Evolutionary conservation across 2,329 filamentous ascomycete species (phyloP).

Genomic region (Penicillium griseofulvum): DNA sequence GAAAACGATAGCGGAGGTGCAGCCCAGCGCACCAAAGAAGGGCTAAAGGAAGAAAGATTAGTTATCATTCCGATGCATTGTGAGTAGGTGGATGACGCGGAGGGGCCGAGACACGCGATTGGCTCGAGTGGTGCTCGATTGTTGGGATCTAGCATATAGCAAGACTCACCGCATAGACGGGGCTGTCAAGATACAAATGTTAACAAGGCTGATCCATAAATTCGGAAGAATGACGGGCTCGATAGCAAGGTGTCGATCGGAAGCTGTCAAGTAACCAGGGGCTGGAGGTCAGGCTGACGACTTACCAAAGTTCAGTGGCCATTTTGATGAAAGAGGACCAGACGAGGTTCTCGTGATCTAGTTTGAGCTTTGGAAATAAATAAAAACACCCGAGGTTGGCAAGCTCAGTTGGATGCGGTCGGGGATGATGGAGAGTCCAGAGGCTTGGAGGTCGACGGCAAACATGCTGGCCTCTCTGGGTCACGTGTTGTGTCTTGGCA

Average conservation of each 20-base stretch:
- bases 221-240: neutral
- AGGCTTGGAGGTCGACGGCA: constrained; percentile 34
- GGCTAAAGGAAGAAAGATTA: constrained; percentile 51
- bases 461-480: constrained; percentile 35
- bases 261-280: constrained; percentile 33
- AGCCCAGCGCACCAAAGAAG: constrained; percentile 98
- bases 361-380: constrained; percentile 17
- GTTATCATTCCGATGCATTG: constrained; percentile 5
- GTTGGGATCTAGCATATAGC: constrained; percentile 12
- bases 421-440: constrained; percentile 28
- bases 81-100: constrained; percentile 2
- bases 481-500: constrained; percentile 36
- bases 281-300: constrained; percentile 42
- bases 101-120: constrained; percentile 10
- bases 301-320: constrained; percentile 80
- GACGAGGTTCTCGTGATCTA: constrained; percentile 13
- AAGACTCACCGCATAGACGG: constrained; percentile 95
- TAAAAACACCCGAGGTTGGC: constrained; percentile 15
- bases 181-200: constrained; percentile 56
- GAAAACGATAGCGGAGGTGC: constrained; percentile 92
- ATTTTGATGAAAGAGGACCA: constrained; percentile 53
- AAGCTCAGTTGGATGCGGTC: constrained; percentile 25
- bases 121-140: constrained; percentile 11
- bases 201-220: constrained; percentile 18
- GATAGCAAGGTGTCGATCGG: constrained; percentile 14